Percentiles rank a stretch among this genome's conserved stretches.
Evolutionary conservation across 2,329 filamentous ascomycete genomes (phyloP).

Genomic region (Fusarium falciforme): DNA sequence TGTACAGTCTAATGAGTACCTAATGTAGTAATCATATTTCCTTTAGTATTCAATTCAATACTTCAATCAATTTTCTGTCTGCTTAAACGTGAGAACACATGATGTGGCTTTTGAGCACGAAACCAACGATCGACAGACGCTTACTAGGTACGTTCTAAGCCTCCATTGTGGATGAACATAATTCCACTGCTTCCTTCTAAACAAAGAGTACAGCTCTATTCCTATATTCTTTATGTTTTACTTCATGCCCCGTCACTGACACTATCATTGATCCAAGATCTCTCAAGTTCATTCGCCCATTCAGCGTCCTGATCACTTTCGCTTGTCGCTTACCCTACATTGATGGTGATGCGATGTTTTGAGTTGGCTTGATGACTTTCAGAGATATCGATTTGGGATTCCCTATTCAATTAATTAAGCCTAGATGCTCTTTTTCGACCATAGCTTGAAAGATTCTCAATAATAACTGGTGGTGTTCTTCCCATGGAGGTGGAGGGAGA

Average conservation of each 20-base stretch:
- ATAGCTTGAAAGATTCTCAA: neutral
- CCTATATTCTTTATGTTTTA: no score
- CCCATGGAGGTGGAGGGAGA: neutral
- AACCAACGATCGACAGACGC: neutral
- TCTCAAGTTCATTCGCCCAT: neutral
- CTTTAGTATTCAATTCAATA: neutral
- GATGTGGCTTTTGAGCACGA: no score
- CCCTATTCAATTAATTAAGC: neutral
- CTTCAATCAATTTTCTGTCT: no score
- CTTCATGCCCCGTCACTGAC: no score
- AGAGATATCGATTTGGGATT: neutral
- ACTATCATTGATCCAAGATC: neutral
- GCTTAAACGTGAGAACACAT: neutral
- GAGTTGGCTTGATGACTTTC: neutral
- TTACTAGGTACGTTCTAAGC: no score
- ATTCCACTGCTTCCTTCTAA: no score
- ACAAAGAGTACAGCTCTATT: no score
- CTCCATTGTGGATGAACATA: no score
- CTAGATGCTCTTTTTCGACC: neutral
- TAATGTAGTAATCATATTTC: slow-evolving; percentile 21
- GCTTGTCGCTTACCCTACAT: neutral
- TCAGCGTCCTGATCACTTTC: neutral
- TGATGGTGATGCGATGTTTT: neutral
- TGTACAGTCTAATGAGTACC: slow-evolving; percentile 21
- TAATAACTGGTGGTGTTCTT: neutral